These are phyloP conservation scores for Areca catechu DNA, from an alignment of 176 grass and related monocot genomes.

Conservation along the genomic window DNA sequence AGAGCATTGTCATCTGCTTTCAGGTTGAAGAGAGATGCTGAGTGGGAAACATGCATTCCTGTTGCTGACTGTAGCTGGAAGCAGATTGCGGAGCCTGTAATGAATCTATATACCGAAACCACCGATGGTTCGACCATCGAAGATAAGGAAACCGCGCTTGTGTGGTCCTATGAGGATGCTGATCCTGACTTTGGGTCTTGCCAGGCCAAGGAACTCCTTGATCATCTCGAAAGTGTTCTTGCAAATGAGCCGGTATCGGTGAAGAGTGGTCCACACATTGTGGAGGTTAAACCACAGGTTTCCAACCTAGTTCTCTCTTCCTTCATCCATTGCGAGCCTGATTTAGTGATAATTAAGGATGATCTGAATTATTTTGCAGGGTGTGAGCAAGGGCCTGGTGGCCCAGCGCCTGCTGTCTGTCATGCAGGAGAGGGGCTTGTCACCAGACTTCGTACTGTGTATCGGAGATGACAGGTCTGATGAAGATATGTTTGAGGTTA, in stretches of 20 bases:
- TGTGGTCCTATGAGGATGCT: conserved; percentile 97
- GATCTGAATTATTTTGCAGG: conserved; percentile 25
- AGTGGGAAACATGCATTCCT: conserved; percentile 58
- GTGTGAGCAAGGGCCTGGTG: conserved; percentile 70
- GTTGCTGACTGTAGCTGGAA: conserved; percentile 75
- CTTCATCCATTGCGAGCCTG: not conserved
- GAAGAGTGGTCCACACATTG: conserved; percentile 96
- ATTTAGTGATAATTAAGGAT: not conserved
- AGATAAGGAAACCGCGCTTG: conserved; percentile 80
- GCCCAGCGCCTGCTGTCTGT: conserved; percentile 46
- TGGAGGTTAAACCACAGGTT: conserved; percentile 99
- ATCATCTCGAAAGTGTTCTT: conserved; percentile 94
- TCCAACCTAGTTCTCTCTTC: not conserved
- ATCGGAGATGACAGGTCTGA: conserved; percentile 83
- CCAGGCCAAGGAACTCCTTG: conserved; percentile 94
- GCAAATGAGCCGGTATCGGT: conserved; percentile 89
- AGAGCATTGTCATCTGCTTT: too few relatives aligned
- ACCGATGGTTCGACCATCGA: conserved; percentile 92
- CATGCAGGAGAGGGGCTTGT: conserved; percentile 29
- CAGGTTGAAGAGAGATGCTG: conserved; percentile 56
- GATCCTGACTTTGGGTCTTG: conserved; percentile 86
- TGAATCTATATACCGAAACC: conserved; percentile 88
- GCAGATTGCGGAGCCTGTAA: conserved; percentile 90
- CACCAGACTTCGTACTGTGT: conserved; percentile 71
- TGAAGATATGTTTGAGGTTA: conserved; percentile 98